phyloP scores from a whole-genome alignment of 2,329 filamentous ascomycete species.

The Talaromyces albobiverticillius region DNA sequence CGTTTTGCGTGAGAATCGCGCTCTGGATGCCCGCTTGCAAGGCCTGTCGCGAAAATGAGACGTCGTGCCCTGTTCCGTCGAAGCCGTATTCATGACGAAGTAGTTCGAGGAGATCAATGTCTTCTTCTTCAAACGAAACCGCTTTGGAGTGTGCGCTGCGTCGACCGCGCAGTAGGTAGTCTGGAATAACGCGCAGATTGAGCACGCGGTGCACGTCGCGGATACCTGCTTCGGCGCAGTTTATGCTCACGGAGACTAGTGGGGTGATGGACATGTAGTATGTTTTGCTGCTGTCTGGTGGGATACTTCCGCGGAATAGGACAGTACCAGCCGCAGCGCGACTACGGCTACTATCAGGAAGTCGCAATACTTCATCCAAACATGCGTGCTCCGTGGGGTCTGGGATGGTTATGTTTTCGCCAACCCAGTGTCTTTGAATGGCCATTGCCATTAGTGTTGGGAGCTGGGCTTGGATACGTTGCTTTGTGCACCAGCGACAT shows the following conservation, averaged over 20 bases:
- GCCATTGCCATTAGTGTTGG: constrained; percentile 32
- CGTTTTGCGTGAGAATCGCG: constrained; percentile 35
- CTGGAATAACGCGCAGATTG: constrained; percentile 25
- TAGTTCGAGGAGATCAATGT: constrained; percentile 34
- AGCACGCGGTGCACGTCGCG: constrained; percentile 18
- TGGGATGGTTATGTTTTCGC: constrained; percentile 22
- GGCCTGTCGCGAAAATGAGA: constrained; percentile 28
- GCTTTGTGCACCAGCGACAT: constrained; percentile 39
- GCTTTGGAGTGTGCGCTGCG: not conserved
- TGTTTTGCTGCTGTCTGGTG: not conserved
- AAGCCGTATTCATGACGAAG: constrained; percentile 32
- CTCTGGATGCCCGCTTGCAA: constrained; percentile 40
- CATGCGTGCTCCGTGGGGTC: not conserved
- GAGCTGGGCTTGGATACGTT: constrained; percentile 31
- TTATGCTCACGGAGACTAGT: constrained; percentile 21
- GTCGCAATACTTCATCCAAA: not conserved
- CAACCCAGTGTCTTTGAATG: constrained; percentile 34
- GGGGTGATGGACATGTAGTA: constrained; percentile 24
- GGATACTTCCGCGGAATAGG: constrained; percentile 19
- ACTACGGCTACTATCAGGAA: not conserved
- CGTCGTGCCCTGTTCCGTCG: constrained; percentile 16
- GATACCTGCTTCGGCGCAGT: constrained; percentile 13
- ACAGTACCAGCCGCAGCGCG: not conserved
- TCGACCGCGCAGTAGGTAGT: constrained; percentile 27
- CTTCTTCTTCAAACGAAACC: constrained; percentile 27